These are phyloP conservation scores for Fusarium oligoseptatum DNA, from an alignment of 2,329 filamentous ascomycete species.

Conservation along the genomic window DNA sequence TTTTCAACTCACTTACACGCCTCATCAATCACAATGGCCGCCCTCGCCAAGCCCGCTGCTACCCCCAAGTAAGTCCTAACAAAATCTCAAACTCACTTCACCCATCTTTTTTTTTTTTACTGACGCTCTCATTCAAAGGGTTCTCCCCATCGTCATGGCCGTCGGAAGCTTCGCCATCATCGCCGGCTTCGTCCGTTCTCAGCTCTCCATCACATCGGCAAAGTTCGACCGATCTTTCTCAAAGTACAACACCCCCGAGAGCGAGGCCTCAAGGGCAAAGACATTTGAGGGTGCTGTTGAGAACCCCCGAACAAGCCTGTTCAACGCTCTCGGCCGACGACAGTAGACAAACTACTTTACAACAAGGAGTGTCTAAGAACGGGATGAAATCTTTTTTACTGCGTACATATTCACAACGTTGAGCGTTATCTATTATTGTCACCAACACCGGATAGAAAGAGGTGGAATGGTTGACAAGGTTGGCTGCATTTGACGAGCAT, in stretches of 20 bases:
- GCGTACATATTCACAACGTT: conserved; percentile 24
- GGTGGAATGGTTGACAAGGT: conserved; percentile 8
- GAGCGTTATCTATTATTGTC: conserved; percentile 37
- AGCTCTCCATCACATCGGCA: conserved; percentile 50
- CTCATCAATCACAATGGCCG: conserved; percentile 31
- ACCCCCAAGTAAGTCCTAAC: conserved; percentile 32
- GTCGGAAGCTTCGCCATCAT: conserved; percentile 44
- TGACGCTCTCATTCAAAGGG: conserved; percentile 23
- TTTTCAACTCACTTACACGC: conserved; percentile 24
- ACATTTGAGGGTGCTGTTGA: conserved; percentile 50
- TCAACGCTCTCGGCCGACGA: conserved; percentile 53
- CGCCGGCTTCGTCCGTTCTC: conserved; percentile 50
- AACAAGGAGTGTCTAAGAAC: background rate
- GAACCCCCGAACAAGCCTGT: conserved; percentile 53
- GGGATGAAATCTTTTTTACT: background rate
- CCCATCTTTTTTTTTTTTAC: background rate
- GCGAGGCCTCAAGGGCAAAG: conserved; percentile 51
- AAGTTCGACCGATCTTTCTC: conserved; percentile 55
- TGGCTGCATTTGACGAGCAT: conserved; percentile 15
- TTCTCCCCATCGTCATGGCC: conserved; percentile 35
- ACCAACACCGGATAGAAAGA: background rate
- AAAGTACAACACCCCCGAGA: conserved; percentile 54
- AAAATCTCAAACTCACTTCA: background rate
- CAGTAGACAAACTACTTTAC: conserved; percentile 22
- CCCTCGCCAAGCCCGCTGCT: conserved; percentile 28